Percentiles rank a stretch among this genome's conserved stretches.
Conservation (phyloP, 108 stramenopile genomes). For the Cyclotella sp. region DNA sequence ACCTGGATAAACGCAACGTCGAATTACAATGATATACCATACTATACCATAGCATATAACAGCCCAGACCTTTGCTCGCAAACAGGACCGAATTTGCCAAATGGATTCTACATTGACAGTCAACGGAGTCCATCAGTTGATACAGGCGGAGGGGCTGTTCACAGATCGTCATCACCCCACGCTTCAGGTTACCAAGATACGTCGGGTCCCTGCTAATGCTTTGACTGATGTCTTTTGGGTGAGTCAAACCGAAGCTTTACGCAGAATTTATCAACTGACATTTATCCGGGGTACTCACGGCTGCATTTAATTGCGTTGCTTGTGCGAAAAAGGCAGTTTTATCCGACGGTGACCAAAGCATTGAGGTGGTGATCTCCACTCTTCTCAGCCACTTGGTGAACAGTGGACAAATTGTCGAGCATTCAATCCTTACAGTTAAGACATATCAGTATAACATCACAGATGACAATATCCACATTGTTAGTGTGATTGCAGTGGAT, state of each 20-base stretch:
- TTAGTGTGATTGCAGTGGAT: slow-evolving; percentile 31
- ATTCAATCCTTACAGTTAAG: slow-evolving; percentile 34
- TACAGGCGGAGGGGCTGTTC: slow-evolving; percentile 52
- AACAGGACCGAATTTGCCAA: background rate
- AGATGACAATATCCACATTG: slow-evolving; percentile 55
- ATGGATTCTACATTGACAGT: slow-evolving; percentile 13
- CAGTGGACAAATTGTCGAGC: slow-evolving; percentile 37
- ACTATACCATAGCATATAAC: no score
- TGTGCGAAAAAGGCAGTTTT: slow-evolving; percentile 31
- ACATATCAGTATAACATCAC: slow-evolving; percentile 56
- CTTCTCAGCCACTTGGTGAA: slow-evolving; percentile 44
- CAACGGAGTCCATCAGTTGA: slow-evolving; percentile 33
- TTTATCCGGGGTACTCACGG: background rate
- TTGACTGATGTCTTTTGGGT: slow-evolving; percentile 55
- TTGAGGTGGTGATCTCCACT: slow-evolving; percentile 54
- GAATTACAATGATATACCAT: no score
- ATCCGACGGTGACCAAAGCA: slow-evolving; percentile 42
- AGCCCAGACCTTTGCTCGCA: no score
- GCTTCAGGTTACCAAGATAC: slow-evolving; percentile 47
- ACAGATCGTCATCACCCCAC: slow-evolving; percentile 31
- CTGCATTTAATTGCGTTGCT: background rate
- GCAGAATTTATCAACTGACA: no score
- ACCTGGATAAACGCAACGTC: no score
- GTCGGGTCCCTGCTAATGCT: slow-evolving; percentile 54
- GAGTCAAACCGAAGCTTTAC: background rate